These are phyloP conservation scores for Coemansia sp. DNA, from an alignment of 192 early-diverging fungal genomes.

Conservation along the genomic window DNA sequence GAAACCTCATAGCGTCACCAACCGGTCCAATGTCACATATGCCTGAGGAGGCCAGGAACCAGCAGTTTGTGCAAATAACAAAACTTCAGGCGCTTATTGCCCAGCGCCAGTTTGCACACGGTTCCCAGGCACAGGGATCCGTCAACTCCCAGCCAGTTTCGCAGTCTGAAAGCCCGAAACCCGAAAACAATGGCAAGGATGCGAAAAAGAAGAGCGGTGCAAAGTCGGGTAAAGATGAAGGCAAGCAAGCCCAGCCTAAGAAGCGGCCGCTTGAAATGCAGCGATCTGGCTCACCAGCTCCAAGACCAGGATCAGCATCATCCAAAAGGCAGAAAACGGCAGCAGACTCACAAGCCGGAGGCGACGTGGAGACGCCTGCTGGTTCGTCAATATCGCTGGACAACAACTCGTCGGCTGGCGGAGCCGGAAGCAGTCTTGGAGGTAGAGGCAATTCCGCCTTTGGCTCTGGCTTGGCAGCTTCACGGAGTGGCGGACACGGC, in stretches of 20 bases:
- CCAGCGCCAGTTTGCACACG: constrained; percentile 38
- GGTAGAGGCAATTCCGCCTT: constrained; percentile 8
- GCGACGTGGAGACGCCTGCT: constrained; percentile 15
- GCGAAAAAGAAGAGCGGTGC: constrained; percentile 15
- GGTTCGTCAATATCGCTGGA: constrained; percentile 21
- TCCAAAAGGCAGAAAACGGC: constrained; percentile 20
- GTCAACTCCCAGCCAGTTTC: constrained; percentile 25
- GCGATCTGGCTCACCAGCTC: constrained; percentile 32
- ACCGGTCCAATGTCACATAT: constrained; percentile 18
- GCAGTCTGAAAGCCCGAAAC: constrained; percentile 33
- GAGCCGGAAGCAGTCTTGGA: constrained; percentile 1
- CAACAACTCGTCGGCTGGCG: constrained; percentile 12
- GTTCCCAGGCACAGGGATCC: constrained; percentile 1
- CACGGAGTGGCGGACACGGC: constrained; percentile 2
- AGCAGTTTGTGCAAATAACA: constrained; percentile 43
- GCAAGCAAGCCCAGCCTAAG: constrained; percentile 14
- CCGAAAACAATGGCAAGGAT: constrained; percentile 15
- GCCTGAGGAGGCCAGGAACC: constrained; percentile 31
- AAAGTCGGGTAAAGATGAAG: constrained; percentile 1
- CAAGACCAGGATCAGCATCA: constrained; percentile 4
- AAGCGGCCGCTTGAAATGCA: constrained; percentile 33
- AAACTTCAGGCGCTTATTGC: constrained; percentile 49
- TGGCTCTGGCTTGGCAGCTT: constrained; percentile 1
- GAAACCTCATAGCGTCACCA: constrained; percentile 19
- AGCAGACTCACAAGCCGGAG: constrained; percentile 14